Percentiles rank a stretch among this genome's conserved stretches.
Evolutionary conservation across 2,329 filamentous ascomycete species (phyloP).

Genomic region (Colletotrichum shisoi): DNA sequence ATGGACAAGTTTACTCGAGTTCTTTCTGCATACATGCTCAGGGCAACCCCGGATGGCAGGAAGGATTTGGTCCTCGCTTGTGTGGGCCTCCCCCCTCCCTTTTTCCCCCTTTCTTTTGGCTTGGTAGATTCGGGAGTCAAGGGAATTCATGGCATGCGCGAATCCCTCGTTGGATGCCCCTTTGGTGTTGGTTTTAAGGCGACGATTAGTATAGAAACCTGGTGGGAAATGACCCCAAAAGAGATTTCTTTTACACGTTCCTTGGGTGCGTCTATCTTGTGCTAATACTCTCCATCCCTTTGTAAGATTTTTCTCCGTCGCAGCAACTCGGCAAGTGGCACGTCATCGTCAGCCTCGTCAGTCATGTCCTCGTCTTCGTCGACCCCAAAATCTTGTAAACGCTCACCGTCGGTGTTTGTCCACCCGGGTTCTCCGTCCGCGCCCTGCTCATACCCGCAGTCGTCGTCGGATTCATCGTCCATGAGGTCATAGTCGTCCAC

Average conservation of each 20-base stretch:
- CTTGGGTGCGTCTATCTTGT: not conserved
- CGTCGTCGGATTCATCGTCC: constrained; percentile 65
- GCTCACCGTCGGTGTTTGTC: constrained; percentile 79
- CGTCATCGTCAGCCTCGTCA: constrained; percentile 60
- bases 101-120: not conserved
- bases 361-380: constrained; percentile 71
- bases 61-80: constrained; percentile 33
- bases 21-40: constrained; percentile 39
- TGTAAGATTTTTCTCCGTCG: constrained; percentile 58
- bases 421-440: constrained; percentile 60
- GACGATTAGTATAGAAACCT: constrained; percentile 36
- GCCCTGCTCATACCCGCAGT: constrained; percentile 65
- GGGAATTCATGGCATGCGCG: constrained; percentile 32
- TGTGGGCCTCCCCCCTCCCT: constrained; percentile 4
- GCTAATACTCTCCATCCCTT: constrained; percentile 47
- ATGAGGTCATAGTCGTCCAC: constrained; percentile 59
- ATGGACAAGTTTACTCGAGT: constrained; percentile 25
- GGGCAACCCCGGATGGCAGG: constrained; percentile 36
- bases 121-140: constrained; percentile 35
- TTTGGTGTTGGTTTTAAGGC: constrained; percentile 33
- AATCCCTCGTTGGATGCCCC: constrained; percentile 37
- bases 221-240: constrained; percentile 23
- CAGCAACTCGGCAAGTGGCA: constrained; percentile 74
- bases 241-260: constrained; percentile 14
- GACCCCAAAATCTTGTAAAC: constrained; percentile 78